These are phyloP conservation scores for Mycena capillaripes DNA, from an alignment of 768 basidiomycete species.

Conservation along the genomic window DNA sequence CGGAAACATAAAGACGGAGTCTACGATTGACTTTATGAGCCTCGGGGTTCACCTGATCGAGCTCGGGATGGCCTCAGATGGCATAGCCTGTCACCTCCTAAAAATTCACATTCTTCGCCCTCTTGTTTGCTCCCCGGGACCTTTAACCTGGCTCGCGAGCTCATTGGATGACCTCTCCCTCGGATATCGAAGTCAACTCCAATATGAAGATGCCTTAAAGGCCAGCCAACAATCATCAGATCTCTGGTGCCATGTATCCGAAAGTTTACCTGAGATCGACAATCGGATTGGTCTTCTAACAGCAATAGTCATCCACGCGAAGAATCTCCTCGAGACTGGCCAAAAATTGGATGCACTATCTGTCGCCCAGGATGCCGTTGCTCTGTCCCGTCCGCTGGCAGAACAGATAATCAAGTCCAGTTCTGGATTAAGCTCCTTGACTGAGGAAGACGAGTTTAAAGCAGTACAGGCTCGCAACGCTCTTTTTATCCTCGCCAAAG, in stretches of 20 bases:
- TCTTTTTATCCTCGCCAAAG: neutral
- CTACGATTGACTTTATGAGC: neutral
- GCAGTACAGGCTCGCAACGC: neutral
- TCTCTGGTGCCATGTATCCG: neutral
- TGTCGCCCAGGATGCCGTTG: constrained; percentile 1
- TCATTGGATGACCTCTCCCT: neutral
- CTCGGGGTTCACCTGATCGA: neutral
- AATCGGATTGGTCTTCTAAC: neutral
- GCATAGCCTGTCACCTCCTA: neutral
- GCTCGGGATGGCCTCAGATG: neutral
- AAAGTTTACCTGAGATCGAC: neutral
- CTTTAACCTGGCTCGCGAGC: neutral
- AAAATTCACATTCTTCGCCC: neutral
- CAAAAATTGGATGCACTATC: neutral
- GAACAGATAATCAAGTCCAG: neutral
- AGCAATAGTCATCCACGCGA: neutral
- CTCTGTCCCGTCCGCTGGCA: neutral
- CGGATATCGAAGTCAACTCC: neutral
- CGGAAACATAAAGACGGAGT: no score
- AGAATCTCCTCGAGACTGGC: neutral
- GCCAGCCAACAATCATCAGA: constrained; percentile 20
- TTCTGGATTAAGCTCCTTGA: neutral
- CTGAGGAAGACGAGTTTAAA: neutral
- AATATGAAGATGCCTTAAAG: neutral
- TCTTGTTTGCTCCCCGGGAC: neutral